Conservation (phyloP, 2,329 filamentous ascomycete genomes). For the Ilyonectria sp. region DNA sequence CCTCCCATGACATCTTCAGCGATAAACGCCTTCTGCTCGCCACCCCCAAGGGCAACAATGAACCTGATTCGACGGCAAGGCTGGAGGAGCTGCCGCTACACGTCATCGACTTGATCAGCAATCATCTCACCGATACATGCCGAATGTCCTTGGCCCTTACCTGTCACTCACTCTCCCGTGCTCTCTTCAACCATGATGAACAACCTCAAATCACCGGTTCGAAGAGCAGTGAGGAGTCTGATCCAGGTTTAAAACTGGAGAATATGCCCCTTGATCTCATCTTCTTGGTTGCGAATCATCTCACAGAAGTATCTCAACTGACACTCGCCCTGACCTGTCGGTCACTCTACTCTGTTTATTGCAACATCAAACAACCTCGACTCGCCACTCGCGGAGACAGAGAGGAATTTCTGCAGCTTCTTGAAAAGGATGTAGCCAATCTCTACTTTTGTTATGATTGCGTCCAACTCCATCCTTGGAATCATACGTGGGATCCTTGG, state of each 20-base stretch:
- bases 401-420: constrained; percentile 6
- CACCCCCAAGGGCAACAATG: too few species aligned
- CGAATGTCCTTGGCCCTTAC: constrained; percentile 3
- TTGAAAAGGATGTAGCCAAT: constrained; percentile 16
- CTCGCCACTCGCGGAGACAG: not conserved
- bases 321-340: constrained; percentile 27
- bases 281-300: constrained; percentile 2
- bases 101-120: constrained; percentile 12
- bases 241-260: too few species aligned
- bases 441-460: constrained; percentile 25
- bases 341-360: not conserved
- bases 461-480: constrained; percentile 15
- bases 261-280: constrained; percentile 15
- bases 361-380: not conserved
- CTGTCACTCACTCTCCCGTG: too few species aligned
- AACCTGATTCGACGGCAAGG: too few species aligned
- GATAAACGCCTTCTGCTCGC: too few species aligned
- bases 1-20: too few species aligned
- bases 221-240: too few species aligned
- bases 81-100: not conserved
- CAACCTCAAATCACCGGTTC: too few species aligned
- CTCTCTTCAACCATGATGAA: too few species aligned
- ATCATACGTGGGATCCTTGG: not conserved
- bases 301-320: constrained; percentile 1
- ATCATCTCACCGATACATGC: constrained; percentile 1